Base-by-base conservation (phyloP, 768 basidiomycete species). In the Russula virescens region DNA sequence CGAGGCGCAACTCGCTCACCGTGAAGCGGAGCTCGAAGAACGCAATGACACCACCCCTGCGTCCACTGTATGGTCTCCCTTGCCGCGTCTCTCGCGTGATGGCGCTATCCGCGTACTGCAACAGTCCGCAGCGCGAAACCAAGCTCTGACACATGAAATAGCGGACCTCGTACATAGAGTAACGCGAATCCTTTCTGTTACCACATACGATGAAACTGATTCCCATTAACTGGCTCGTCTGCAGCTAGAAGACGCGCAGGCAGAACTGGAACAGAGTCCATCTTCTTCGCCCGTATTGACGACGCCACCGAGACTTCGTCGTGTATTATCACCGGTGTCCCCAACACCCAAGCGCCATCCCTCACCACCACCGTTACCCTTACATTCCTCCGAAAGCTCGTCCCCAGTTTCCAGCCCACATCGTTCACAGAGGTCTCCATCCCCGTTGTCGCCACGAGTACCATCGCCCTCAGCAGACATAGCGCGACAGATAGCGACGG, bases 1-100 rank as follows among this genome's bases (percentile, higher is more conserved):
- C 2, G 77, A 81, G 60, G 83, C 84, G 0, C 79, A 79, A 69
- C 69, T 87, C 5, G 81, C 83, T 0, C 77, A 79, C 6, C 75
- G 83, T n/a, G 85, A 86, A 49, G 78, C 78, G 0, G 81, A 85
- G 65, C 73, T 86, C 6, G 81, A 82, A 66, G 68, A 68, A 14
- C 58, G 57, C 6, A 40, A 40, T 38, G 46, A 28, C 52, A 40
- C 38, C 7, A 60, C 54, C 18, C 35, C 53, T 18, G 25, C 53
- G 25, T 5, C 52, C 23, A 28, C 13, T 10, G 16, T n/a, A 11
- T 52, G 55, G 19, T 55, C 64, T 2, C 45, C 66, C 16, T 40
- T 51, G 18, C 53, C 42, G 19, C 34, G n/a, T 18, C 61, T 68
- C 14, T 63, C 67, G 25, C 57, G 60, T 26, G 61, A 66, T n/a